Conservation (phyloP, 1,284 basidiomycete genomes). For the Irpex sp. region DNA sequence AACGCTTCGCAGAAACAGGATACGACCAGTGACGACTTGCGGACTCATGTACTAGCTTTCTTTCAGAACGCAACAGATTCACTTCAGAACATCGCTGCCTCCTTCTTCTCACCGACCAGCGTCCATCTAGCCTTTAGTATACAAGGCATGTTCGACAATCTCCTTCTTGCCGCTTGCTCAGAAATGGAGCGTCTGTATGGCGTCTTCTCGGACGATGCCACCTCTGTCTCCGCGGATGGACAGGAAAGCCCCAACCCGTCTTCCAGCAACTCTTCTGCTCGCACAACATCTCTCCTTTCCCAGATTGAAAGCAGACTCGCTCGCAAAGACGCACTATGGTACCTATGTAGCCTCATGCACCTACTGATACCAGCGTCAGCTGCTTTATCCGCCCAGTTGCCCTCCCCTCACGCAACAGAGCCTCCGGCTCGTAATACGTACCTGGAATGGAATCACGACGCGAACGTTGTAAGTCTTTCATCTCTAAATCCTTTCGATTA, state of each 20-base stretch:
- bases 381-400: neutral
- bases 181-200: conserved; percentile 21
- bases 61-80: conserved; percentile 15
- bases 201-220: neutral
- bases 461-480: neutral
- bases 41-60: conserved; percentile 18
- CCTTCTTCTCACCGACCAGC: neutral
- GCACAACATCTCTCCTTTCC: neutral
- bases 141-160: conserved; percentile 16
- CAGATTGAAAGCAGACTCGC: conserved; percentile 36
- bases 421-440: neutral
- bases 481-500: neutral
- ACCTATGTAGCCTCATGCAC: conserved; percentile 44
- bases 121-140: neutral
- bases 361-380: conserved; percentile 23
- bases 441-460: neutral
- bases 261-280: neutral
- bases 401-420: neutral
- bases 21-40: conserved; percentile 16
- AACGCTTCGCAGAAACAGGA: neutral
- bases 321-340: conserved; percentile 52
- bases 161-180: conserved; percentile 22
- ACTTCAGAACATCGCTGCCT: conserved; percentile 2
- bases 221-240: neutral
- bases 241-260: neutral